Evolutionary conservation across 129 eudicot genomes (phyloP), one percentile per base, ranked within the genome.

Genomic region (Saussurea involucrata): DNA sequence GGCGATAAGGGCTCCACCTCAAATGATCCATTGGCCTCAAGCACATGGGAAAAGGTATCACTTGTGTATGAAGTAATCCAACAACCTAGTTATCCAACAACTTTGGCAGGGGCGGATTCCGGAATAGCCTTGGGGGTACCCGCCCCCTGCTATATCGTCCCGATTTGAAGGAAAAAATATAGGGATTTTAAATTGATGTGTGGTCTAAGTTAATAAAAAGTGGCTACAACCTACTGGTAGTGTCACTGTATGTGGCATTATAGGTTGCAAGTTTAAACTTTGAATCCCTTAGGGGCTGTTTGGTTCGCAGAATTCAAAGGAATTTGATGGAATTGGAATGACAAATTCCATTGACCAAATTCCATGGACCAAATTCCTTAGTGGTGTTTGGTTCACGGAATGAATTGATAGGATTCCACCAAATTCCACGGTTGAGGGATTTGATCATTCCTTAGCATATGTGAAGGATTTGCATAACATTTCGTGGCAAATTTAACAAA

Each of bases 1-100:
- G 82, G 34, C 31, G 68, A 21, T 75, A 77, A 40, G 37, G 70
- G 78, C 81, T 24, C 80, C 29, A 24, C 64, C 10, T 18, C 72
- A 36, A 25, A 68, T 63, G 89, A 86, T 40, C 87, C 89, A 13
- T 75, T 86, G 61, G 87, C 89, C 60, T 79, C 87, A 42, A 78
- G 86, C 80, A 65, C 87, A 68, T 86, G 89, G 89, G 89, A 86
- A 42, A 73, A 86, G 84, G 89, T 83, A 75, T 7, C 24, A 40
- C 36, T 6, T 72, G 29, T 37, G 31, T 7, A n/a, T n/a, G n/a
- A n/a, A n/a, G n/a, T n/a, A n/a, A n/a, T n/a, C n/a, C n/a, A n/a
- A n/a, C n/a, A 12, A 67, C 42, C 37, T 27, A 24, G 27, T 22
- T 18, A 25, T 29, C 37, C 37, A 17, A 3, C 22, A 29, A 17